Percentiles rank a stretch among this genome's conserved stretches.
phyloP scores from a whole-genome alignment of 768 basidiomycete species.

The Infundibulicybe gibba region DNA sequence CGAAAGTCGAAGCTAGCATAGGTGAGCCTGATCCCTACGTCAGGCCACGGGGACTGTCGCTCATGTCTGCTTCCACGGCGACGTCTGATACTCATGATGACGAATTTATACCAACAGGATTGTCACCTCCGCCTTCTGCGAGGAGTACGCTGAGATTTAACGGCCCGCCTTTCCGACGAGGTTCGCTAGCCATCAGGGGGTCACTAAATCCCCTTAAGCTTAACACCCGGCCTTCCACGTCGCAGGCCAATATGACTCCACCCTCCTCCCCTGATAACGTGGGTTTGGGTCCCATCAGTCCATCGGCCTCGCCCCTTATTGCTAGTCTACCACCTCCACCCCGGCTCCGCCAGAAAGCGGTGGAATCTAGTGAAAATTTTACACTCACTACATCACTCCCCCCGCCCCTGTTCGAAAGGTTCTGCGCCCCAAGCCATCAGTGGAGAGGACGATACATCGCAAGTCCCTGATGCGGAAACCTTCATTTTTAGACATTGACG shows the following conservation, averaged over 20 bases:
- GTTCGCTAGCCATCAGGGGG: conserved; percentile 12
- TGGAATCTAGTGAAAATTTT: conserved; percentile 9
- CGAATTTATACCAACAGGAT: conserved; percentile 13
- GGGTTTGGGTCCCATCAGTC: conserved; percentile 1
- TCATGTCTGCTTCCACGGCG: conserved; percentile 35
- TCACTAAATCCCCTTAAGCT: conserved; percentile 12
- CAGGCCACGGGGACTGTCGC: conserved; percentile 30
- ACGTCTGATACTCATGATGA: conserved; percentile 28
- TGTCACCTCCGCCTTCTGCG: conserved; percentile 24
- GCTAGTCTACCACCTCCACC: conserved; percentile 57
- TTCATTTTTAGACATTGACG: conserved; percentile 70
- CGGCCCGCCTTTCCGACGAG: conserved; percentile 12
- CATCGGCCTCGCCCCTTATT: conserved; percentile 18
- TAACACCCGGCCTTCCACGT: conserved; percentile 30
- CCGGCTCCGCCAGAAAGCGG: conserved; percentile 29
- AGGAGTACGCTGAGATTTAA: conserved; percentile 10
- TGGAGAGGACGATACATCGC: conserved; percentile 39
- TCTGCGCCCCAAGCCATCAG: conserved; percentile 26
- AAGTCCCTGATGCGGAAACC: conserved; percentile 62
- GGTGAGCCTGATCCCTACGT: conserved; percentile 22
- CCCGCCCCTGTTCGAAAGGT: conserved; percentile 24
- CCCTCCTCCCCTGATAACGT: conserved; percentile 15
- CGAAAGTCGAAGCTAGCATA: conserved; percentile 53
- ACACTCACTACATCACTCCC: conserved; percentile 24
- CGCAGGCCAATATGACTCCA: conserved; percentile 21